Base-by-base conservation (phyloP, 352 stramenopile genomes). In the Plasmopara halstedii region DNA sequence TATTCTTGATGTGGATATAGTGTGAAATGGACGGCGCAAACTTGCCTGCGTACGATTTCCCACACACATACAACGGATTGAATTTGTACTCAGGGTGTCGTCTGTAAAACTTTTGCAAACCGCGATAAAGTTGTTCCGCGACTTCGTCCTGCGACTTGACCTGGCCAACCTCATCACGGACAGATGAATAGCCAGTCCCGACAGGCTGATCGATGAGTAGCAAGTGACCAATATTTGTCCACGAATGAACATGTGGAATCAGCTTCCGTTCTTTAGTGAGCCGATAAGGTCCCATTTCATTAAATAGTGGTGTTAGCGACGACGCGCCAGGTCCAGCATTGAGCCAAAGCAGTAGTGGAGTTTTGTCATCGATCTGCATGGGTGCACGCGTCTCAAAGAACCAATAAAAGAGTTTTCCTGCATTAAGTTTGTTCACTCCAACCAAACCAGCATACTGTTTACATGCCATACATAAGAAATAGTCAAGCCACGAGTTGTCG, bases 21-120 rank as follows among this genome's bases (percentile, higher is more conserved):
- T 90, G 67, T 48, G 96, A 80, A 65, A 98, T 95, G 36, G 73
- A 87, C 13, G 94, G 91, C 32, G 97, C 97, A 62, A 97, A 98
- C 65, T 98, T 97, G 22, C 96, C 96, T 2, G 96, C 95, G 64
- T 99, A 97, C 23, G 83, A 97, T 68, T 99, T 95, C 42, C 95
- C 84, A 18, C 75, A 93, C 9, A 85, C 54, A 29, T 69, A 84
- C 46, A 88, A 33, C 6, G 67, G 70, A 23, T 76, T 78, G 53
- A 37, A 39, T 4, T 85, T 61, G 60, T 88, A 92, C 56, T 87
- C 74, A 0, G 78, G 81, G 29, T 98, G 91, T 10, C 93, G 69
- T 27, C 67, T 57, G 29, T 94, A 86, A 58, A 98, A 98, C 18
- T 73, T 64, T 46, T 88, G 75, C 0, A 99, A 61, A 19, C 93